Conservation (phyloP, 768 basidiomycete species). For the Suillus variegatus region DNA sequence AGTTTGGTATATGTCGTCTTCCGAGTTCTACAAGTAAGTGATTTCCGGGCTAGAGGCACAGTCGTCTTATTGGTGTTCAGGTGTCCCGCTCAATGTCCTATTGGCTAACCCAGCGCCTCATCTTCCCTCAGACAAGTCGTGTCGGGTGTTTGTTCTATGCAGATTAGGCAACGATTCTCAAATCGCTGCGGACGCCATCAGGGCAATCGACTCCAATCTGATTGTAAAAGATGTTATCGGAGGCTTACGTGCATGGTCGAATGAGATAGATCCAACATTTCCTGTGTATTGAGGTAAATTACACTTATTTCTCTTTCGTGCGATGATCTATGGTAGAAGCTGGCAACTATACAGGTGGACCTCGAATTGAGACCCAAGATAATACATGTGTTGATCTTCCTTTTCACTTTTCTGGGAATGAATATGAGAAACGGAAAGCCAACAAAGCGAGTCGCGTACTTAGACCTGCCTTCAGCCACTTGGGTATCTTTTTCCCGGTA, state of each 20-base stretch:
- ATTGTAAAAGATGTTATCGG: slow-evolving; percentile 74
- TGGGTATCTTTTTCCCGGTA: slow-evolving; percentile 64
- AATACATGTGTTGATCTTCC: slow-evolving; percentile 31
- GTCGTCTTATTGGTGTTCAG: slow-evolving; percentile 41
- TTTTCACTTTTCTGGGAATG: slow-evolving; percentile 23
- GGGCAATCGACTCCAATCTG: slow-evolving; percentile 22
- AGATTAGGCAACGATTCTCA: slow-evolving; percentile 93
- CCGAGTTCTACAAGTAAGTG: slow-evolving; percentile 71
- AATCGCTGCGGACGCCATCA: slow-evolving; percentile 63
- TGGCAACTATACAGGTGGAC: slow-evolving; percentile 4
- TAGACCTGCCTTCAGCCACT: slow-evolving; percentile 73
- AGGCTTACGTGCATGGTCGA: slow-evolving; percentile 80
- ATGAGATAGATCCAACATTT: slow-evolving; percentile 70
- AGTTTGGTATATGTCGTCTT: slow-evolving; percentile 86
- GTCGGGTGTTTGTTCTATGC: slow-evolving; percentile 65
- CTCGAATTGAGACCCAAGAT: slow-evolving; percentile 3
- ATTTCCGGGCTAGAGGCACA: not conserved
- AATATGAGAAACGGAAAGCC: not conserved
- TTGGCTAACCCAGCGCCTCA: slow-evolving; percentile 57
- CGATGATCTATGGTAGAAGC: not conserved
- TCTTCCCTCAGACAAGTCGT: slow-evolving; percentile 30
- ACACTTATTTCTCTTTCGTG: not conserved
- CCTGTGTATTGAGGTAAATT: slow-evolving; percentile 66
- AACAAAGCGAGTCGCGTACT: slow-evolving; percentile 41
- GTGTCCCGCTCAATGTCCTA: slow-evolving; percentile 69